A percentile compares a stretch with the other conserved stretches of the same genome.
phyloP scores from a whole-genome alignment of 306 rosid genomes.

The Vigna reflexopilosa region DNA sequence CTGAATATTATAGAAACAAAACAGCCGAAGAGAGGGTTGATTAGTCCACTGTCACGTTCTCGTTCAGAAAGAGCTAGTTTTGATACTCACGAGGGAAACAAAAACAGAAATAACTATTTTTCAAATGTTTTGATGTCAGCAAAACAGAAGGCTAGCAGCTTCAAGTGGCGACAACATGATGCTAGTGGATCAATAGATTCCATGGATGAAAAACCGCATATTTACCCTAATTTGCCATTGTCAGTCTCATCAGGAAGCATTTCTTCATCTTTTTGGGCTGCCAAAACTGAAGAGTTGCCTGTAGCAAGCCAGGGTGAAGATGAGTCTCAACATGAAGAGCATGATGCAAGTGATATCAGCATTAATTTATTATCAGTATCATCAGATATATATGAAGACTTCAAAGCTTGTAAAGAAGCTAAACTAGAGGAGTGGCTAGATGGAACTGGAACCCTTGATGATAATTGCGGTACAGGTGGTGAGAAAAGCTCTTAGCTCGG shows the following conservation, averaged over 20 bases:
- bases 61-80: conserved; percentile 55
- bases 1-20: conserved; percentile 61
- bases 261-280: conserved; percentile 55
- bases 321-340: conserved; percentile 50
- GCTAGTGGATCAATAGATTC: conserved; percentile 42
- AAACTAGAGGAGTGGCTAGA: conserved; percentile 83
- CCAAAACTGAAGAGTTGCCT: conserved; percentile 69
- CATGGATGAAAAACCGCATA: conserved; percentile 46
- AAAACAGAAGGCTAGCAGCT: conserved; percentile 65
- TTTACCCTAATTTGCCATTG: conserved; percentile 40
- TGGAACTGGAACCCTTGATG: conserved; percentile 52
- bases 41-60: conserved; percentile 51
- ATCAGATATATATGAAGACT: conserved; percentile 67
- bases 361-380: conserved; percentile 47
- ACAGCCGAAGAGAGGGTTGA: conserved; percentile 74
- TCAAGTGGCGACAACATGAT: conserved; percentile 73
- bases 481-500: conserved; percentile 49
- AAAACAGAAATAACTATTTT: conserved; percentile 58
- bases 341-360: conserved; percentile 43
- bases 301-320: conserved; percentile 62
- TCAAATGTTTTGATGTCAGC: conserved; percentile 76
- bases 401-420: conserved; percentile 81
- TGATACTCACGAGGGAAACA: conserved; percentile 45
- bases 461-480: conserved; percentile 38
- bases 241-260: conserved; percentile 55